phyloP scores from a whole-genome alignment of 768 basidiomycete species.

The Calocera cornea region DNA sequence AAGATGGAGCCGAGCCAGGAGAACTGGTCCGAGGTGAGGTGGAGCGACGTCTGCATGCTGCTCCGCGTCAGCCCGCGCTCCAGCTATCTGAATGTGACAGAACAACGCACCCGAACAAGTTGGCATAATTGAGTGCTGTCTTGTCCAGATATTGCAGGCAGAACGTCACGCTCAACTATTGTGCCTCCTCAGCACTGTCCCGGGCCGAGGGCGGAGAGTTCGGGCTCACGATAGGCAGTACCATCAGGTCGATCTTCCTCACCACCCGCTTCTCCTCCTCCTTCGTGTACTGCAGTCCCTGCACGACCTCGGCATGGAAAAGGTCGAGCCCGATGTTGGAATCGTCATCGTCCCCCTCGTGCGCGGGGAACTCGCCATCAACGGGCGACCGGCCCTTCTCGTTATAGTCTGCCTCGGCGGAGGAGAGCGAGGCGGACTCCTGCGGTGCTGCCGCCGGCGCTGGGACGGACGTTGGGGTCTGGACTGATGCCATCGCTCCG shows the following conservation, averaged over 20 bases:
- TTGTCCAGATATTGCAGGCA: slow-evolving; percentile 25
- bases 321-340: not conserved
- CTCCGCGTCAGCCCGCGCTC: not conserved
- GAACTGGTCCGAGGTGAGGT: slow-evolving; percentile 12
- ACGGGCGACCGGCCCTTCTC: not conserved
- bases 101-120: slow-evolving; percentile 19
- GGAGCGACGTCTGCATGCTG: slow-evolving; percentile 7
- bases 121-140: slow-evolving; percentile 25
- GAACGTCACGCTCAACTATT: slow-evolving; percentile 21
- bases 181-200: not conserved
- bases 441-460: too few species aligned
- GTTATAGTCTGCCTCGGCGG: not conserved
- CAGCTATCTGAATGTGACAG: too few species aligned
- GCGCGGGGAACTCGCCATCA: not conserved
- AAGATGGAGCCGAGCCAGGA: slow-evolving; percentile 12
- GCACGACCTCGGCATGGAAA: not conserved
- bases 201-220: not conserved
- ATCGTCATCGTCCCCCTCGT: not conserved
- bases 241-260: not conserved
- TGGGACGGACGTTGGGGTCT: too few species aligned
- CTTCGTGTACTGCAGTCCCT: not conserved
- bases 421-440: not conserved
- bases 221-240: not conserved
- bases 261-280: not conserved
- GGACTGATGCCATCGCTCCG: not conserved